A percentile compares a stretch with the other conserved stretches of the same genome.
Conservation (phyloP, 345 rosid species). For the Eucalyptus erythrocorys region DNA sequence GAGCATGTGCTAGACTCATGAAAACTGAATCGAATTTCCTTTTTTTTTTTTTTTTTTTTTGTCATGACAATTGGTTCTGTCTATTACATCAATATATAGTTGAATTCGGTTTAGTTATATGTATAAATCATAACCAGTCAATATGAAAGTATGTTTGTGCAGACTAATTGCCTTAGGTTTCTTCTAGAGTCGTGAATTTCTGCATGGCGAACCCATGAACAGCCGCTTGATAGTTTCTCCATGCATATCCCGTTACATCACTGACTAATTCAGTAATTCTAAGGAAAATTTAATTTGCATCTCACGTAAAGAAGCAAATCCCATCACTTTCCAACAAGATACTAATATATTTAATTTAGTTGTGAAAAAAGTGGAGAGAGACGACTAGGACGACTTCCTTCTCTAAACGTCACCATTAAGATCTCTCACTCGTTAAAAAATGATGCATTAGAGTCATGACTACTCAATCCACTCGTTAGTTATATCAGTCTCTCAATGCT, state of each 20-base stretch:
- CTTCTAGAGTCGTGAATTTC: neutral
- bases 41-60: neutral
- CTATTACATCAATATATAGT: neutral
- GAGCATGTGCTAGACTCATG: neutral
- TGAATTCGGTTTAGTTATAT: neutral
- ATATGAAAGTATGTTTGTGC: neutral
- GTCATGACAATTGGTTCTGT: neutral
- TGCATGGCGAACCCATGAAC: neutral
- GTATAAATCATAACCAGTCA: neutral
- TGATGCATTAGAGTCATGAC: neutral
- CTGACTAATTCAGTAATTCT: neutral
- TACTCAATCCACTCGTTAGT: neutral
- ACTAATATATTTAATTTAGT: neutral
- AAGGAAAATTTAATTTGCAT: neutral
- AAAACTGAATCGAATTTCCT: neutral
- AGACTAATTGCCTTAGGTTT: neutral
- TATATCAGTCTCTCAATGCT: fast-evolving
- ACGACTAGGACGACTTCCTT: fast-evolving
- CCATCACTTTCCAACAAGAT: neutral
- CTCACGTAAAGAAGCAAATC: neutral
- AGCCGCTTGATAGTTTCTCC: neutral
- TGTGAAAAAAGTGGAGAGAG: neutral
- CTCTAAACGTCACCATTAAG: neutral
- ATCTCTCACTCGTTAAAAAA: neutral
- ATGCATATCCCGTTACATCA: neutral